These are phyloP conservation scores for Globisporangium canariense DNA, from an alignment of 352 stramenopile genomes.

Conservation along the genomic window DNA sequence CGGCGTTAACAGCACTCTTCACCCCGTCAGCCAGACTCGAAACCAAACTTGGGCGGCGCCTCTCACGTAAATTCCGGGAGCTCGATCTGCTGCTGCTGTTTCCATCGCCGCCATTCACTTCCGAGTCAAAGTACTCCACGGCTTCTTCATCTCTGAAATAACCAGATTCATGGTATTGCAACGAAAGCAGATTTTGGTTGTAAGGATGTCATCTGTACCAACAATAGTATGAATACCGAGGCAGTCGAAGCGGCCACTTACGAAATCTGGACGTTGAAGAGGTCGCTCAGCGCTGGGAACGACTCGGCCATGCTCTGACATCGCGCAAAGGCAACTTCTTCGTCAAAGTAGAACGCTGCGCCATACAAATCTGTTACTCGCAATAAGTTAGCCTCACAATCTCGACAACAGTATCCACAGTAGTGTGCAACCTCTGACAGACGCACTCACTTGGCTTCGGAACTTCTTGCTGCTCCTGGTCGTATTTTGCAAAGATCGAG, in stretches of 20 bases:
- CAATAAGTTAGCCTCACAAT: neutral
- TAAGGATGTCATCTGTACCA: neutral
- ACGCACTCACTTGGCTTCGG: constrained; percentile 31
- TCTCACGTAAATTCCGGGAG: neutral
- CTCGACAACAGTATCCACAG: no score
- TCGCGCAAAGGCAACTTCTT: constrained; percentile 54
- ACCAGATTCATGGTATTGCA: neutral
- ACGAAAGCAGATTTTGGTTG: neutral
- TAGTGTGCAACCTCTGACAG: neutral
- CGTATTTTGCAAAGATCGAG: constrained; percentile 42
- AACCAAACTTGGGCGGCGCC: constrained; percentile 23
- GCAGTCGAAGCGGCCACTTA: constrained; percentile 18
- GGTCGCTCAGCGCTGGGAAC: constrained; percentile 24
- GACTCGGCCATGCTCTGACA: constrained; percentile 57
- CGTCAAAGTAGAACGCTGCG: constrained; percentile 62
- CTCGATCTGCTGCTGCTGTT: neutral
- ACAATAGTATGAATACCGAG: no score
- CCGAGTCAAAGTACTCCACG: constrained; percentile 8
- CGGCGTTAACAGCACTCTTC: constrained; percentile 27
- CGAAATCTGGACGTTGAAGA: constrained; percentile 38
- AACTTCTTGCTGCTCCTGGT: constrained; percentile 24
- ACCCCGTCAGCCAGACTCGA: constrained; percentile 21
- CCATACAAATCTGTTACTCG: constrained; percentile 48
- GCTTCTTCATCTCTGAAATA: constrained; percentile 12
- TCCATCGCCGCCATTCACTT: neutral